Percentiles rank a stretch among this genome's conserved stretches.
Conservation (phyloP, 441 rosid genomes). For the Aquilaria agallochum region DNA sequence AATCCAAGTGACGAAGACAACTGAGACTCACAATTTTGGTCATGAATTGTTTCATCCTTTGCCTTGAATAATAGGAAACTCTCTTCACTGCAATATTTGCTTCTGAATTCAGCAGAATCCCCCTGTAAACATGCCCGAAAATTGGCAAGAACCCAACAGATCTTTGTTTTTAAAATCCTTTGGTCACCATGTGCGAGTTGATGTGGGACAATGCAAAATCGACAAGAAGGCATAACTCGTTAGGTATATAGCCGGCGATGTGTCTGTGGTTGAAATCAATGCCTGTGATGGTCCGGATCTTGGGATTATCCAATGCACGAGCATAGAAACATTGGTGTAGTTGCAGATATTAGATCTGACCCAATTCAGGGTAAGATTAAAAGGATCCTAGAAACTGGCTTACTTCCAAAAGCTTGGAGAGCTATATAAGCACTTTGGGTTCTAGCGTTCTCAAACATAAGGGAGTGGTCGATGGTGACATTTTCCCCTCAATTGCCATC, state of each 20-base stretch:
- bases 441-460: conserved; percentile 61
- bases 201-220: conserved; percentile 95
- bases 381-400: conserved; percentile 86
- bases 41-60: too few relatives aligned
- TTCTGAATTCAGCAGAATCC: too few relatives aligned
- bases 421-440: conserved; percentile 75
- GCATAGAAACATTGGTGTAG: conserved; percentile 77
- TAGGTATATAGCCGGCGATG: conserved; percentile 85
- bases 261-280: conserved; percentile 92
- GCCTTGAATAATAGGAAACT: too few relatives aligned
- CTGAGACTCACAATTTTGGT: too few relatives aligned
- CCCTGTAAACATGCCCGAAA: too few relatives aligned
- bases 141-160: too few relatives aligned
- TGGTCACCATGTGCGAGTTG: conserved; percentile 41
- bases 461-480: conserved; percentile 70
- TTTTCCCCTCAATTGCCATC: conserved; percentile 80
- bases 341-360: conserved; percentile 69
- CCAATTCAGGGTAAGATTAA: conserved; percentile 63
- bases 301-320: conserved; percentile 49
- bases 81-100: too few relatives aligned
- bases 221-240: conserved; percentile 72
- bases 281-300: conserved; percentile 76
- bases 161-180: too few relatives aligned
- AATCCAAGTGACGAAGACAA: too few relatives aligned
- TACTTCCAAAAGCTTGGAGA: conserved; percentile 88